Evolutionary conservation across 2,329 filamentous ascomycete species (phyloP).

Genomic region (Colletotrichum costaricense): DNA sequence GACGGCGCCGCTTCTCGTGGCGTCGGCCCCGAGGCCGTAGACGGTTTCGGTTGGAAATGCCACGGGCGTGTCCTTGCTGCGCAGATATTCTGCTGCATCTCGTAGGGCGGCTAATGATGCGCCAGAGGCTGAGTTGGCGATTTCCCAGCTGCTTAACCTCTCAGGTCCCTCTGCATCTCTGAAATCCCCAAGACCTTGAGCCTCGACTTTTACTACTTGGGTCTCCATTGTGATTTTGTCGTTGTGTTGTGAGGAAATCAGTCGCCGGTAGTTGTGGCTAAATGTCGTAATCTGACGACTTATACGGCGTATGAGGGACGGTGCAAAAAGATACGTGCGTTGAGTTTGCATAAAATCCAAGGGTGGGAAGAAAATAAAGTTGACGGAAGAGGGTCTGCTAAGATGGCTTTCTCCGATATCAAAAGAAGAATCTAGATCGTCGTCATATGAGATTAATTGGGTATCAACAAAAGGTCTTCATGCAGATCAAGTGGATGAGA

Average conservation of each 20-base stretch:
- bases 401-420: constrained; percentile 15
- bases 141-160: constrained; percentile 56
- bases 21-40: constrained; percentile 96
- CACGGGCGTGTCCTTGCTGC: constrained; percentile 77
- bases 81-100: constrained; percentile 75
- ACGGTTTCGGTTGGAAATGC: constrained; percentile 98
- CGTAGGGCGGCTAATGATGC: constrained; percentile 58
- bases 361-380: not conserved
- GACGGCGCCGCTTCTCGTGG: constrained; percentile 85
- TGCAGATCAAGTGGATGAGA: constrained; percentile 20
- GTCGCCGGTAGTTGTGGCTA: not conserved
- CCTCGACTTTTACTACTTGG: constrained; percentile 49
- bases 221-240: constrained; percentile 49
- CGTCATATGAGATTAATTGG: constrained; percentile 12
- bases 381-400: constrained; percentile 14
- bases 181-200: constrained; percentile 49
- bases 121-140: constrained; percentile 44
- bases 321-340: not conserved
- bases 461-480: constrained; percentile 29
- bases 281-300: constrained; percentile 24
- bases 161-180: constrained; percentile 41
- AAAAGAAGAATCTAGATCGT: constrained; percentile 14
- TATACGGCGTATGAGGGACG: constrained; percentile 30
- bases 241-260: not conserved
- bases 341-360: not conserved